Percentiles rank a stretch among this genome's conserved stretches.
phyloP scores from a whole-genome alignment of 2,329 filamentous ascomycete genomes.

The Calcarisporium arbuscula region DNA sequence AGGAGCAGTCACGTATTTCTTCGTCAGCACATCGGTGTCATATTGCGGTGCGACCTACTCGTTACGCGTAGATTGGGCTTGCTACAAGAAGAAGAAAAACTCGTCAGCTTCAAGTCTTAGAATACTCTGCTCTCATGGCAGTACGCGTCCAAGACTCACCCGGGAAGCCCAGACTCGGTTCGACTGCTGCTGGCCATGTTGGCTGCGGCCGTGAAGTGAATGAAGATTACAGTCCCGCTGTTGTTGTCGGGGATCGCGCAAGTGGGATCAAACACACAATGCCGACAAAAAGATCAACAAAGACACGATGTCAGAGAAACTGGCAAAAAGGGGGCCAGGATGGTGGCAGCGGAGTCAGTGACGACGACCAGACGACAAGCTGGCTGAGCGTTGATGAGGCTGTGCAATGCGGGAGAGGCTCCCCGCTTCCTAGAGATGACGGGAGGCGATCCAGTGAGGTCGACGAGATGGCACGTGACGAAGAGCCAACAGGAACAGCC shows the following conservation, averaged over 20 bases:
- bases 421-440: too few species aligned
- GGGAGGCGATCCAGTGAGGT: too few species aligned
- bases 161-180: conserved; percentile 29
- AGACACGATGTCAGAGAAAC: background rate
- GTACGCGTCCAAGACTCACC: conserved; percentile 21
- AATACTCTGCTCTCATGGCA: too few species aligned
- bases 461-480: too few species aligned
- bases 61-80: conserved; percentile 88
- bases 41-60: conserved; percentile 54
- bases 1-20: too few species aligned
- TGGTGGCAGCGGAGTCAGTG: background rate
- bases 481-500: too few species aligned
- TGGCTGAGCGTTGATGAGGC: background rate
- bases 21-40: too few species aligned
- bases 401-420: too few species aligned
- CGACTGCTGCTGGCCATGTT: conserved; percentile 21
- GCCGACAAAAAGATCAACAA: too few species aligned
- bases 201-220: conserved; percentile 6
- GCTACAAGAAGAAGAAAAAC: conserved; percentile 36
- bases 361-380: background rate
- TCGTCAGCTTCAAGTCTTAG: conserved; percentile 23
- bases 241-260: too few species aligned
- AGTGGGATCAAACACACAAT: too few species aligned
- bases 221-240: background rate
- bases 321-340: background rate